Evolutionary conservation across 306 rosid genomes (phyloP).

Genomic region (Prunus mongolica): DNA sequence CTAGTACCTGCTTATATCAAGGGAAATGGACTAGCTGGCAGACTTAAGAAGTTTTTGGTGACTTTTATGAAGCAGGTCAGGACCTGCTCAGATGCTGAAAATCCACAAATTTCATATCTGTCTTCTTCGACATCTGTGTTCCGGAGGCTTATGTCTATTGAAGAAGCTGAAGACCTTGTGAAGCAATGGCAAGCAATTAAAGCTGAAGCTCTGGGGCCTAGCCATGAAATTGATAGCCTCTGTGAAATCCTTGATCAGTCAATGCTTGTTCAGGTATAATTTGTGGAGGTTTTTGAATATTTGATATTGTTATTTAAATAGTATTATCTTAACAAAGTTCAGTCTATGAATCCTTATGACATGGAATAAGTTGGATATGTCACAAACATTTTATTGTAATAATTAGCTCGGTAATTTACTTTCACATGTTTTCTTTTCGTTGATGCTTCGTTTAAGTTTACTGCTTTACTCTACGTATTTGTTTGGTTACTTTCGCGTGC

Average conservation of each 20-base stretch:
- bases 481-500: not conserved
- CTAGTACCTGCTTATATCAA: conserved; percentile 50
- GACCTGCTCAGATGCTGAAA: conserved; percentile 38
- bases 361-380: not conserved
- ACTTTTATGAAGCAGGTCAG: conserved; percentile 36
- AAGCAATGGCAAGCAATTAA: conserved; percentile 88
- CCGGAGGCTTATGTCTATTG: conserved; percentile 64
- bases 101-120: conserved; percentile 25
- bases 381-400: not conserved
- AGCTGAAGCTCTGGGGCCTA: conserved; percentile 94
- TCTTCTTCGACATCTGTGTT: conserved; percentile 33
- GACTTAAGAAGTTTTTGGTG: conserved; percentile 48
- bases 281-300: conserved; percentile 14
- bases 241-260: conserved; percentile 78
- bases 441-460: not conserved
- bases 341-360: not conserved
- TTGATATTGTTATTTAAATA: not conserved
- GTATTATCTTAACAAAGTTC: not conserved
- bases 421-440: not conserved
- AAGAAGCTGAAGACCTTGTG: conserved; percentile 90
- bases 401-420: not conserved
- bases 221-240: conserved; percentile 61
- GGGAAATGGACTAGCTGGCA: conserved; percentile 38
- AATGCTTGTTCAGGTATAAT: conserved; percentile 88
- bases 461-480: not conserved